Conservation (phyloP, 2,329 filamentous ascomycete genomes). For the Paraphaeosphaeria minitans region DNA sequence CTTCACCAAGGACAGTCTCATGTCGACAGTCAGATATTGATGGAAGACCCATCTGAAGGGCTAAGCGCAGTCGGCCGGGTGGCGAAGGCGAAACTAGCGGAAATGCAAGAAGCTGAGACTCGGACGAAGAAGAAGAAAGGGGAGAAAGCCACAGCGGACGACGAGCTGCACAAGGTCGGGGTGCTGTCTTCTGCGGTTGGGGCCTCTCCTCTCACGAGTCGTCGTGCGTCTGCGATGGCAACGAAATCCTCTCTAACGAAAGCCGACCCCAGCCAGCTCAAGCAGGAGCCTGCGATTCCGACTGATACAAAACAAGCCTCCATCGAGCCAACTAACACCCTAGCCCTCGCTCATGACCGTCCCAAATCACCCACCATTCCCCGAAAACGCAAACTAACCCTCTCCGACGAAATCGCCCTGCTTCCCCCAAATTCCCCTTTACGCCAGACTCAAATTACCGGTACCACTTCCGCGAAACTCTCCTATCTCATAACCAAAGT, state of each 20-base stretch:
- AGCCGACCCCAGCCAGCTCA: slow-evolving; percentile 4
- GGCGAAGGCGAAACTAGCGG: slow-evolving; percentile 32
- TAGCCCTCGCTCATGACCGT: not conserved
- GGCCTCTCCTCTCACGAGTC: slow-evolving; percentile 41
- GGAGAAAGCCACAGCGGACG: slow-evolving; percentile 7
- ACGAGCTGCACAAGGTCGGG: slow-evolving; percentile 40
- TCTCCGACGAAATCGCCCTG: slow-evolving; percentile 34
- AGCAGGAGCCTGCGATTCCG: not conserved
- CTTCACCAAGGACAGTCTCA: slow-evolving; percentile 61
- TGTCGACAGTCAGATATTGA: slow-evolving; percentile 49
- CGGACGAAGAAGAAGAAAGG: slow-evolving; percentile 15
- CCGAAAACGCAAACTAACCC: slow-evolving; percentile 41
- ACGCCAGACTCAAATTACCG: slow-evolving; percentile 66
- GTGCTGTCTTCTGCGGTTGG: slow-evolving; percentile 49
- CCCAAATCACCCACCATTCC: slow-evolving; percentile 23
- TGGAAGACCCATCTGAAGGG: slow-evolving; percentile 30
- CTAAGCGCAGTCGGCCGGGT: slow-evolving; percentile 35
- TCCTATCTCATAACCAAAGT: slow-evolving; percentile 82
- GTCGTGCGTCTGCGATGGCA: slow-evolving; percentile 24
- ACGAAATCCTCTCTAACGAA: slow-evolving; percentile 23
- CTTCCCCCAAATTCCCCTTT: slow-evolving; percentile 59
- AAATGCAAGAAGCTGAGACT: slow-evolving; percentile 29
- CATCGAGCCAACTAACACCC: not conserved
- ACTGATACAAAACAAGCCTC: not conserved
- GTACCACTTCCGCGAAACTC: slow-evolving; percentile 84